These are phyloP conservation scores for Amphirosellinia nigrospora DNA, from an alignment of 495 filamentous ascomycete genomes.

Conservation along the genomic window DNA sequence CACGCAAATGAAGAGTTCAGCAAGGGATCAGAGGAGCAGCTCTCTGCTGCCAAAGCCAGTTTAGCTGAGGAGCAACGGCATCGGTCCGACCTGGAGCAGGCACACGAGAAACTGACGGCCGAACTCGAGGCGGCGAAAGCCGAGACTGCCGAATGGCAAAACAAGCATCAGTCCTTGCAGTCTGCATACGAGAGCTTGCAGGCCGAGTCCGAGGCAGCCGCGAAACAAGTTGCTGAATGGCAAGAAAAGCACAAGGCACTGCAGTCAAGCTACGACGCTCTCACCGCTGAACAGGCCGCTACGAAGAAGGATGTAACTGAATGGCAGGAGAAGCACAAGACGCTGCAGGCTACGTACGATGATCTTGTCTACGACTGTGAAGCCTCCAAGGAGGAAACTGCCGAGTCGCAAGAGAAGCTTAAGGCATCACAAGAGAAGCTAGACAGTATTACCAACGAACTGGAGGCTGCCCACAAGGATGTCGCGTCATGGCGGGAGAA, in stretches of 20 bases:
- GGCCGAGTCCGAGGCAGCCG: slow-evolving; percentile 2
- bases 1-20: not conserved
- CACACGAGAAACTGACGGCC: slow-evolving; percentile 18
- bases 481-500: slow-evolving; percentile 21
- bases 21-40: slow-evolving; percentile 18
- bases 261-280: slow-evolving; percentile 14
- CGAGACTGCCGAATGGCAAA: slow-evolving; percentile 12
- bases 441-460: slow-evolving; percentile 12
- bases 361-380: slow-evolving; percentile 18
- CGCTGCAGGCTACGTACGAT: slow-evolving; percentile 21
- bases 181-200: slow-evolving; percentile 14
- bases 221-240: slow-evolving; percentile 20
- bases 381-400: slow-evolving; percentile 11
- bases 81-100: slow-evolving; percentile 11
- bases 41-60: slow-evolving; percentile 1
- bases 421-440: slow-evolving; percentile 8
- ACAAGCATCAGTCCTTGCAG: slow-evolving; percentile 18
- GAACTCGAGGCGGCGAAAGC: slow-evolving; percentile 13
- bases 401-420: slow-evolving; percentile 25
- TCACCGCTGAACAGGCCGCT: slow-evolving; percentile 14
- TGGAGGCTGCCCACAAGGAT: slow-evolving; percentile 21
- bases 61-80: slow-evolving; percentile 22
- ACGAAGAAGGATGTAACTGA: slow-evolving; percentile 16
- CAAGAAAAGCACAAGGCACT: slow-evolving; percentile 23
- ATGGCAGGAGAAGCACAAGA: slow-evolving; percentile 20